Percentiles rank a stretch among this genome's conserved stretches.
Conservation (phyloP, 2,329 filamentous ascomycete genomes). For the Grosmannia huntii region DNA sequence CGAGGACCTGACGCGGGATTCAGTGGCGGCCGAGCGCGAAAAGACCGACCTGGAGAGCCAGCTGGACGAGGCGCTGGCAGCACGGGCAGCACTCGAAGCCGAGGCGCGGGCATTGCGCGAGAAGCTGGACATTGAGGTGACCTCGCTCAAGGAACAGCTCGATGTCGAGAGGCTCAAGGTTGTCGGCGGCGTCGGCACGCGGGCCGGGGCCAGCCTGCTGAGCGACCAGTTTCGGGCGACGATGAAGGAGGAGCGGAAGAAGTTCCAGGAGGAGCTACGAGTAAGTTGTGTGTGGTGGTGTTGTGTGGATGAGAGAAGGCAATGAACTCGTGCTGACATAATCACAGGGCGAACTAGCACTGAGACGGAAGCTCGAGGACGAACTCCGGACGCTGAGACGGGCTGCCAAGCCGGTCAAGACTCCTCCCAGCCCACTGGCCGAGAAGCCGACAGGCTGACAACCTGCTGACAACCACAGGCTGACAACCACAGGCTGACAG, state of each 20-base stretch:
- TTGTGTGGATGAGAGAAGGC: not conserved
- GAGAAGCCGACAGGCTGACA: not conserved
- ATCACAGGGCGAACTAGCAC: conserved; percentile 35
- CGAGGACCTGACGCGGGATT: conserved; percentile 40
- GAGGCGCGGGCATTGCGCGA: conserved; percentile 24
- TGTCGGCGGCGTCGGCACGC: conserved; percentile 19
- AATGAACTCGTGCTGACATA: conserved; percentile 17
- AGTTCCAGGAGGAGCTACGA: conserved; percentile 41
- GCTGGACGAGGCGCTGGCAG: conserved; percentile 27
- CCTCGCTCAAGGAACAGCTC: conserved; percentile 36
- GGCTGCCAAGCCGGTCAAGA: conserved; percentile 28
- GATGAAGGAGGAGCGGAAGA: conserved; percentile 44
- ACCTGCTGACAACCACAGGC: too few relatives aligned
- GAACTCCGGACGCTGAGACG: conserved; percentile 33
- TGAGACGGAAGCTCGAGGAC: conserved; percentile 35
- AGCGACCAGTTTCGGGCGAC: conserved; percentile 43
- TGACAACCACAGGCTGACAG: too few relatives aligned
- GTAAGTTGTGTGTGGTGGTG: conserved; percentile 20
- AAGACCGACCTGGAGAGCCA: conserved; percentile 31
- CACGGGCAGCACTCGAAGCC: conserved; percentile 23
- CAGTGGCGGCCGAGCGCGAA: conserved; percentile 35
- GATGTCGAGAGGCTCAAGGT: conserved; percentile 35
- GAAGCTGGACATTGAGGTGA: conserved; percentile 29
- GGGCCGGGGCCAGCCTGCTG: conserved; percentile 36
- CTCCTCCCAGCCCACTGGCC: conserved; percentile 25